Conservation (phyloP, 768 basidiomycete species). For the Mycena pura region DNA sequence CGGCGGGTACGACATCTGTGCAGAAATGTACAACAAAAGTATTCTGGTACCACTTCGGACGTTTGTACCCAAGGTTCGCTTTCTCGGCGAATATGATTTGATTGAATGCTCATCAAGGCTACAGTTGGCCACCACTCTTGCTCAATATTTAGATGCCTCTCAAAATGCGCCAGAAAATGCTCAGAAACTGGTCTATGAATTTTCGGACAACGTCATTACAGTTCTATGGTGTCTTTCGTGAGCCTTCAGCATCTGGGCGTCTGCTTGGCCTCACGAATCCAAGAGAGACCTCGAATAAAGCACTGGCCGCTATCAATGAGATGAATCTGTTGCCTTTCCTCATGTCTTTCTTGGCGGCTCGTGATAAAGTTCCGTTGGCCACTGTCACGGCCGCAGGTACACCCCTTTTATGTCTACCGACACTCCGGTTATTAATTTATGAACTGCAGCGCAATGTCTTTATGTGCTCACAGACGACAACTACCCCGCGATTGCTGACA, state of each 20-base stretch:
- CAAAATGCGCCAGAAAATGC: conserved; percentile 71
- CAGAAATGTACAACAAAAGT: conserved; percentile 97
- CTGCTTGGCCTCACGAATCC: conserved; percentile 34
- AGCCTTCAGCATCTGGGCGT: conserved; percentile 41
- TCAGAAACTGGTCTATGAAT: conserved; percentile 80
- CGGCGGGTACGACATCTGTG: conserved; percentile 94
- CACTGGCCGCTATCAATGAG: conserved; percentile 84
- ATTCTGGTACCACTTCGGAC: conserved; percentile 77
- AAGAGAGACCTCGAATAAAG: conserved; percentile 94
- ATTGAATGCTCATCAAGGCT: neutral
- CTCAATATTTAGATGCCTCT: conserved; percentile 68
- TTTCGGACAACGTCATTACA: conserved; percentile 93
- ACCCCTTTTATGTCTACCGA: conserved; percentile 27
- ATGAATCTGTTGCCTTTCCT: conserved; percentile 82
- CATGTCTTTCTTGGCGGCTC: conserved; percentile 84
- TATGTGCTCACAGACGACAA: conserved; percentile 96
- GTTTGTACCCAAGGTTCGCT: conserved; percentile 77
- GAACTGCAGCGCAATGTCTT: conserved; percentile 77
- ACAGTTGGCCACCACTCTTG: conserved; percentile 77
- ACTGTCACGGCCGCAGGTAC: conserved; percentile 85
- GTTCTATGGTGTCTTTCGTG: conserved; percentile 94
- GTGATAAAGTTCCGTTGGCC: conserved; percentile 68
- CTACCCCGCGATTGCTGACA: conserved; percentile 67
- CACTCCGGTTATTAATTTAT: neutral
- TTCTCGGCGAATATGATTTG: neutral